phyloP scores from a whole-genome alignment of 208 protist genomes.

The Crithidia sp. region DNA sequence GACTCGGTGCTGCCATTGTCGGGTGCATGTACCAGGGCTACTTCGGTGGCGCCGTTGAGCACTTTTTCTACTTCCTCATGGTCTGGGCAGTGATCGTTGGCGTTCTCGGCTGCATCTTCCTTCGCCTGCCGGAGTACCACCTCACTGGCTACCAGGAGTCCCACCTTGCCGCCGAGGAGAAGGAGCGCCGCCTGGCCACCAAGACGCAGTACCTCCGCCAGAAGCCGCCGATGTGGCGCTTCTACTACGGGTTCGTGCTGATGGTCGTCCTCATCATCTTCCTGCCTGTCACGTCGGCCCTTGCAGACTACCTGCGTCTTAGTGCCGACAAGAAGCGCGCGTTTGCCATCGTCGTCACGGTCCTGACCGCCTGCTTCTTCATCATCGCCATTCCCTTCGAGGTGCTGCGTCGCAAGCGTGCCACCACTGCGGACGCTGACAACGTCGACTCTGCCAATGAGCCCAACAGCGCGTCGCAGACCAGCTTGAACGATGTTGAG shows the following conservation, averaged over 20 bases:
- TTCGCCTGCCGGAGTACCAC: constrained; percentile 66
- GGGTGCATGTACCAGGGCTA: constrained; percentile 52
- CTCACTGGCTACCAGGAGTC: constrained; percentile 55
- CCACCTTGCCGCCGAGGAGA: constrained; percentile 37
- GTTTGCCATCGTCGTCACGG: constrained; percentile 50
- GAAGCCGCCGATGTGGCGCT: constrained; percentile 62
- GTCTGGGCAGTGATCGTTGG: constrained; percentile 32
- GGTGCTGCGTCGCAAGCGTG: neutral
- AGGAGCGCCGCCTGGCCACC: constrained; percentile 19
- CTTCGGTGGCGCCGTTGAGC: constrained; percentile 33
- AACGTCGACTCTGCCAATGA: neutral
- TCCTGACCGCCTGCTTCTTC: constrained; percentile 32
- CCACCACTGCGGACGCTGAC: neutral
- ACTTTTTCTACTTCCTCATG: constrained; percentile 69
- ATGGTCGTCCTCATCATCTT: constrained; percentile 63
- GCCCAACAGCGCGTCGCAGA: neutral
- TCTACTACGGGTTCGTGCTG: constrained; percentile 59
- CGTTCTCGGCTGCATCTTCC: constrained; percentile 39
- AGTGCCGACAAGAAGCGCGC: constrained; percentile 14
- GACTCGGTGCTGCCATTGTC: constrained; percentile 57
- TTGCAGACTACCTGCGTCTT: constrained; percentile 45
- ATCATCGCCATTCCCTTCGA: constrained; percentile 30
- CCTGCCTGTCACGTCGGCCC: constrained; percentile 48
- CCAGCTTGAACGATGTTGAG: constrained; percentile 1
- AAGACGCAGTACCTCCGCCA: constrained; percentile 53